Base-by-base conservation (phyloP, 441 rosid species). In the Francoa sonchifolia region DNA sequence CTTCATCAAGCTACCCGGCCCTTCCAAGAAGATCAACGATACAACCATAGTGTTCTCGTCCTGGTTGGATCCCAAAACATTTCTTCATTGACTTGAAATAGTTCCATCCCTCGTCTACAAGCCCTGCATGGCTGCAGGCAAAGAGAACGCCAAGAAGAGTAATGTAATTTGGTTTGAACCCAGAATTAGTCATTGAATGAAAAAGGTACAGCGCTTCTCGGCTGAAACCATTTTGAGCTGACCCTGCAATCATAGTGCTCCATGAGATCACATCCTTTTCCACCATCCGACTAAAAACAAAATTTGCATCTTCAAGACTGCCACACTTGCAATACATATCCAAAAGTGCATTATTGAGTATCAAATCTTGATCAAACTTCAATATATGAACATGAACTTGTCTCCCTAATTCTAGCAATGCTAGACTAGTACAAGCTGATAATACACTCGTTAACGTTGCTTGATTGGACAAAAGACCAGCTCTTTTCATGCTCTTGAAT, bases 121-220 rank as follows among this genome's bases (percentile, higher is more conserved):
- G 52, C 47, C 79, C 93, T 27, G 66, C 43, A 53, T 83, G 84
- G 55, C 70, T 61, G 57, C 97, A 87, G 49, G 93, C 83, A 30
- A 75, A 80, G 33, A 87, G 78, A 57, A 74, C 65, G 27, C 95
- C 93, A 6, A 78, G 64, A 54, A 88, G 83, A 23, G 95, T 83
- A 31, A 87, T 64, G 8, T 71, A 65, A 29, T 79, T 90, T 3
- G 96, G 96, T 21, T n/a, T 9, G 67, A 66, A 39, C 69, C 79
- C 14, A 58, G 10, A 14, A 48, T 46, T 47, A 73, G 42, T 82
- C 67, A 74, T 69, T 9, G 62, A 31, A 57, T 73, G 57, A 34
- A 81, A 67, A 59, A 73, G 43, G 5, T 42, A 58, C 56, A 52
- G 63, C 15, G 87, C 93, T 9, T 60, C 59, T 35, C 59, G 77